phyloP scores from a whole-genome alignment of 345 rosid genomes.

The Brassica napus region DNA sequence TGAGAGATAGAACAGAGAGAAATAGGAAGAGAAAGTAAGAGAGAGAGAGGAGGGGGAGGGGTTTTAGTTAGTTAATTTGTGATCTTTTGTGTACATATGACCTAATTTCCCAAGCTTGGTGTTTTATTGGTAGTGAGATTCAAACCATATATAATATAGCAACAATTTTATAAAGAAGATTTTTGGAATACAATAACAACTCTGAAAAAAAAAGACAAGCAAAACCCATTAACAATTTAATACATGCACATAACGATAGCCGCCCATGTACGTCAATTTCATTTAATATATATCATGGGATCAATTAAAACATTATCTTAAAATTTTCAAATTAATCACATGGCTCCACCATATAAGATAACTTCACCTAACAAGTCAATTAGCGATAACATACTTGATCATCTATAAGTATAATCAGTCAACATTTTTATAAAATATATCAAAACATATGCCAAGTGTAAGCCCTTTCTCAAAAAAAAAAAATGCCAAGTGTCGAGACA shows the following conservation, averaged over 20 bases:
- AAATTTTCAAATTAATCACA: not conserved
- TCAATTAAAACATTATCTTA: not conserved
- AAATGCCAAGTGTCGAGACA: constrained; percentile 6
- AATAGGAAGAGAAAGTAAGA: too few relatives aligned
- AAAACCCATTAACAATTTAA: not conserved
- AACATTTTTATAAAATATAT: not conserved
- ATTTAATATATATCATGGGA: not conserved
- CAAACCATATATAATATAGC: not conserved
- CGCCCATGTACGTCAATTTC: constrained; percentile 32
- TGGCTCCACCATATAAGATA: constrained; percentile 27
- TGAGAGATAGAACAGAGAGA: too few relatives aligned
- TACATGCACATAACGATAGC: constrained; percentile 12
- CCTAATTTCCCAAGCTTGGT: not conserved
- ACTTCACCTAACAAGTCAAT: constrained; percentile 16
- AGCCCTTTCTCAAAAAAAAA: not conserved
- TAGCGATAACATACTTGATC: constrained; percentile 26
- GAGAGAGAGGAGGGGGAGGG: too few relatives aligned
- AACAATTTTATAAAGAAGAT: not conserved
- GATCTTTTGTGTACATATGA: too few relatives aligned
- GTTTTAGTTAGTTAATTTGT: too few relatives aligned
- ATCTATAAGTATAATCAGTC: not conserved
- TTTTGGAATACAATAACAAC: not conserved
- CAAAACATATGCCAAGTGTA: not conserved
- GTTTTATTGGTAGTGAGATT: not conserved
- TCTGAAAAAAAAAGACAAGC: not conserved